phyloP scores from a whole-genome alignment of 2,329 filamentous ascomycete genomes.

The Lasiodiplodia sp. region DNA sequence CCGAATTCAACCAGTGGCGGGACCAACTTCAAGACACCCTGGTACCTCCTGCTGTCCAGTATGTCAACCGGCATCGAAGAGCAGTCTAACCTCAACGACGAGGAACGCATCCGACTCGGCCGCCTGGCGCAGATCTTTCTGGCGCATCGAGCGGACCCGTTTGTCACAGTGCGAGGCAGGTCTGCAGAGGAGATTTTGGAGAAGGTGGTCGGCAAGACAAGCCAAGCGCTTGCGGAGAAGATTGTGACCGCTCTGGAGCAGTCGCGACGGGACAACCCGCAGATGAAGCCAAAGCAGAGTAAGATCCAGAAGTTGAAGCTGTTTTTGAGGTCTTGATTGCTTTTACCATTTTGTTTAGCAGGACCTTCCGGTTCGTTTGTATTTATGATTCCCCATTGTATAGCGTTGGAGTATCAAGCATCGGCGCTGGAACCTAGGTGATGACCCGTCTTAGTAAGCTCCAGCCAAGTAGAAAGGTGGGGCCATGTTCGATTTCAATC shows the following conservation, averaged over 20 bases:
- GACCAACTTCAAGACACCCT: constrained; percentile 10
- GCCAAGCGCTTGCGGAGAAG: neutral
- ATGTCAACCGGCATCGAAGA: constrained; percentile 3
- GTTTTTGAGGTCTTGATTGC: constrained; percentile 11
- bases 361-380: neutral
- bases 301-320: constrained; percentile 17
- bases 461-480: neutral
- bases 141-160: constrained; percentile 6
- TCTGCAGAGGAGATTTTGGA: neutral
- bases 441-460: neutral
- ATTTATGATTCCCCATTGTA: neutral
- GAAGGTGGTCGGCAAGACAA: neutral
- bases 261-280: neutral
- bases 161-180: constrained; percentile 4
- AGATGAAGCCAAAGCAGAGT: constrained; percentile 11
- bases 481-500: neutral
- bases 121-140: constrained; percentile 12
- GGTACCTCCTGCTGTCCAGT: constrained; percentile 10
- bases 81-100: neutral
- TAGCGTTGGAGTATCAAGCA: neutral
- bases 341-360: neutral
- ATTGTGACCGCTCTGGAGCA: neutral
- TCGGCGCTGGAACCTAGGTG: neutral
- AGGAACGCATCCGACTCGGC: constrained; percentile 2
- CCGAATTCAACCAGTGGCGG: neutral